These are phyloP conservation scores for Marasmius fiardii DNA, from an alignment of 1,284 basidiomycete species.

Conservation along the genomic window DNA sequence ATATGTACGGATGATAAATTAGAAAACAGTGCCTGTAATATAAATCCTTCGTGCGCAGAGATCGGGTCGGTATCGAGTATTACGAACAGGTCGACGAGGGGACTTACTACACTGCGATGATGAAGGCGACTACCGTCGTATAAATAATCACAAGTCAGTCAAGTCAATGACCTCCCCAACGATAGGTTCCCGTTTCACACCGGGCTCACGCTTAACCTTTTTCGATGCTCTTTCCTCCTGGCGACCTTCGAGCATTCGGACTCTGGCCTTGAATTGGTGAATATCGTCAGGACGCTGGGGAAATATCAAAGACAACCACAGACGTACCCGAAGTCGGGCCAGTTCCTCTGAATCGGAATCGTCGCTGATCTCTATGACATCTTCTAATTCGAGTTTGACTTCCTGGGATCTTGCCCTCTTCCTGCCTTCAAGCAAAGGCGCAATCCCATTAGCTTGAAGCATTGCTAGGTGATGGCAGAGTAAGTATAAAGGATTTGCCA, in stretches of 20 bases:
- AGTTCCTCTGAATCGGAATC: not conserved
- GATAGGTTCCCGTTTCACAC: not conserved
- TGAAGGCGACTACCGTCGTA: not conserved
- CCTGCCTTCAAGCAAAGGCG: not conserved
- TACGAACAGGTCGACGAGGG: not conserved
- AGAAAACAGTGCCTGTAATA: too few relatives aligned
- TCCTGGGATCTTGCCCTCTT: not conserved
- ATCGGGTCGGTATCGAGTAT: not conserved
- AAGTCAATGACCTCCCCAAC: not conserved
- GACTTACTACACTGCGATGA: not conserved
- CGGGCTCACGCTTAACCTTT: not conserved
- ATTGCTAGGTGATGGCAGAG: not conserved
- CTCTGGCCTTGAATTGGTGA: not conserved
- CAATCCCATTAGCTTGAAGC: conserved; percentile 11
- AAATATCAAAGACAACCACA: not conserved
- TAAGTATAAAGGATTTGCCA: not conserved
- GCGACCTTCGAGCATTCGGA: not conserved
- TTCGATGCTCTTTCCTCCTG: not conserved
- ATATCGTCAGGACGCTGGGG: not conserved
- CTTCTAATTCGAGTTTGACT: not conserved
- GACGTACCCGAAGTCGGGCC: not conserved
- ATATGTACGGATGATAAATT: too few relatives aligned
- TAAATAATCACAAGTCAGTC: not conserved
- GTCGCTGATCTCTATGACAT: not conserved
- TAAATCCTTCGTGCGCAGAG: too few relatives aligned